Conservation (phyloP, 371 early-diverging fungal genomes). For the Polyrhizophydium stewartii region DNA sequence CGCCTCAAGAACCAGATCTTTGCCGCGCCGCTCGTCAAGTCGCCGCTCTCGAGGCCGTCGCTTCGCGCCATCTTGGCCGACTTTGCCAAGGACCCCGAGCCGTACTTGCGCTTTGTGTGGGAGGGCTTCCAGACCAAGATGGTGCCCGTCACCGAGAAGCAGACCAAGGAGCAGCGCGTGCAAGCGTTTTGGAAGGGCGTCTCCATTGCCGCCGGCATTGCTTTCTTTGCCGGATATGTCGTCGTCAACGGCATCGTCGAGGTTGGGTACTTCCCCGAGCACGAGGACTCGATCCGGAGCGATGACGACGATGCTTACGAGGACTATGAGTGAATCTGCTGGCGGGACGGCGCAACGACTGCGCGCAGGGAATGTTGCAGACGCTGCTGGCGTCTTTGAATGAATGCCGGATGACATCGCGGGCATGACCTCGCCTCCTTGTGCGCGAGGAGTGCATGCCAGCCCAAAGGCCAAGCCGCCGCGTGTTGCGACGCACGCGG, state of each 20-base stretch:
- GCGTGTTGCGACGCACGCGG: too few species aligned
- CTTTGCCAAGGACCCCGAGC: slow-evolving; percentile 9
- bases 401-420: too few species aligned
- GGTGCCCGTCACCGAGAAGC: not conserved
- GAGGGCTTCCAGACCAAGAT: slow-evolving; percentile 4
- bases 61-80: slow-evolving; percentile 13
- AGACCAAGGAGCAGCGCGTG: slow-evolving; percentile 17
- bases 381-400: too few species aligned
- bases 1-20: slow-evolving; percentile 16
- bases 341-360: too few species aligned
- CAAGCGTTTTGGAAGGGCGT: slow-evolving; percentile 16
- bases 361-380: too few species aligned
- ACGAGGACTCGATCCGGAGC: not conserved
- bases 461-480: too few species aligned
- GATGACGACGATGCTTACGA: not conserved
- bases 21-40: slow-evolving; percentile 1
- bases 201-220: slow-evolving; percentile 26
- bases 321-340: too few species aligned
- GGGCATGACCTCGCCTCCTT: too few species aligned
- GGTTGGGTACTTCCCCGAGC: not conserved
- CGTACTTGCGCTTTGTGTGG: slow-evolving; percentile 5
- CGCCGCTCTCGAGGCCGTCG: slow-evolving; percentile 5
- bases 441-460: too few species aligned
- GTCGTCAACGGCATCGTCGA: not conserved
- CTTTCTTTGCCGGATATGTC: slow-evolving; percentile 25